Conservation (phyloP, 768 basidiomycete genomes). For the Tubosaeta sp. region DNA sequence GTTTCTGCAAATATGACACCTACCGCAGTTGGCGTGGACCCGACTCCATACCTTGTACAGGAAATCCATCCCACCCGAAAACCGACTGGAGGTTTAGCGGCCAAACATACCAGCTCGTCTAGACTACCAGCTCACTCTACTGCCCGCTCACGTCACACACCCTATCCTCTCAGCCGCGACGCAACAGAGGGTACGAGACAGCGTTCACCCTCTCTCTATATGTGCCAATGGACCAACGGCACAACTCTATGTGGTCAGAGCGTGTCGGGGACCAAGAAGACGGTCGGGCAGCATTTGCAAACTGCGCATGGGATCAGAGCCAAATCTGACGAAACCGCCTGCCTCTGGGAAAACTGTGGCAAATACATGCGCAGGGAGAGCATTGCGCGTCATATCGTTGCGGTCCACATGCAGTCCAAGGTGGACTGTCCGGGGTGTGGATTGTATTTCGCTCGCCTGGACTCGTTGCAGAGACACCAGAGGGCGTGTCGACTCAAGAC, state of each 20-base stretch:
- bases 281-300: conserved; percentile 12
- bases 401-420: conserved; percentile 21
- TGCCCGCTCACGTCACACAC: not conserved
- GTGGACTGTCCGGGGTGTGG: conserved; percentile 16
- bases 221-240: conserved; percentile 13
- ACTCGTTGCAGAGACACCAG: conserved; percentile 24
- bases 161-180: conserved; percentile 1
- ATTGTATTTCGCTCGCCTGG: conserved; percentile 19
- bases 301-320: conserved; percentile 3
- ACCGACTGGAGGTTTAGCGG: not conserved
- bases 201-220: not conserved
- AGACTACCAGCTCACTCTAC: not conserved
- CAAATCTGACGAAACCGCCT: conserved; percentile 11
- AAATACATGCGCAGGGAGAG: conserved; percentile 24
- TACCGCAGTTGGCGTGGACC: not conserved
- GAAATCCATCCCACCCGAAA: not conserved
- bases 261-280: conserved; percentile 6
- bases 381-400: conserved; percentile 22
- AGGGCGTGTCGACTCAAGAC: conserved; percentile 4
- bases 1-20: not conserved
- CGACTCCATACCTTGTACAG: too few species aligned
- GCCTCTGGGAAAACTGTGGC: conserved; percentile 16
- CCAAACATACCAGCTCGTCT: not conserved
- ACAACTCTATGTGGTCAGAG: not conserved
- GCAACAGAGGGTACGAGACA: not conserved